Percentiles rank a stretch among this genome's conserved stretches.
These are phyloP conservation scores for Sporothrix pallida DNA, from an alignment of 2,329 filamentous ascomycete genomes.

Conservation along the genomic window DNA sequence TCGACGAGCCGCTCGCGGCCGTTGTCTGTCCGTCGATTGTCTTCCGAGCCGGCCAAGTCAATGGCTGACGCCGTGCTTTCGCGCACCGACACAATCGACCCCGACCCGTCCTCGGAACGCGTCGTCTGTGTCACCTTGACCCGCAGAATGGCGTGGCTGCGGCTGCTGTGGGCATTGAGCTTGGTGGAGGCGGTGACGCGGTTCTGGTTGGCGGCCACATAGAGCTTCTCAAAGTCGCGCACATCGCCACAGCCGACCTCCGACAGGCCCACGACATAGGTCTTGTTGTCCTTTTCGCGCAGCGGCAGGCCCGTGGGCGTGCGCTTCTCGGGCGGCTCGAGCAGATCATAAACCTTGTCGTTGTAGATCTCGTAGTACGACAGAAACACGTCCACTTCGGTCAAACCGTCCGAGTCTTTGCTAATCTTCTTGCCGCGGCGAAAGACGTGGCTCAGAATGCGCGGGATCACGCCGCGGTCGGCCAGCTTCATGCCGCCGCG, in stretches of 20 bases:
- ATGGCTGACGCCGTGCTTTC: slow-evolving; percentile 91
- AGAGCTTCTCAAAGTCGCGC: slow-evolving; percentile 87
- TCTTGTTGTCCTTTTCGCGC: slow-evolving; percentile 85
- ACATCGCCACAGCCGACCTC: slow-evolving; percentile 82
- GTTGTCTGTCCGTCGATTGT: slow-evolving; percentile 93
- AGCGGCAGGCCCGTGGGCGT: slow-evolving; percentile 80
- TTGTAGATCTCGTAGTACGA: slow-evolving; percentile 98
- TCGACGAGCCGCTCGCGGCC: slow-evolving; percentile 91
- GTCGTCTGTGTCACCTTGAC: slow-evolving; percentile 84
- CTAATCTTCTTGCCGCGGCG: slow-evolving; percentile 82
- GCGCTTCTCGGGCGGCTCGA: slow-evolving; percentile 86
- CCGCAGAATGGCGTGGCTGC: slow-evolving; percentile 87
- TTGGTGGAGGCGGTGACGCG: slow-evolving; percentile 89
- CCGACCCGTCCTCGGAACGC: slow-evolving; percentile 46
- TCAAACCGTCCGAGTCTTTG: slow-evolving; percentile 76
- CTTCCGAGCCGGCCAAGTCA: slow-evolving; percentile 92
- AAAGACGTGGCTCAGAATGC: slow-evolving; percentile 84
- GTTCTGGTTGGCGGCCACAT: slow-evolving; percentile 91
- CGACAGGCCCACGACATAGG: slow-evolving; percentile 82
- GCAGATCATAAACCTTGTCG: slow-evolving; percentile 90
- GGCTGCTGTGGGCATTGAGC: slow-evolving; percentile 87
- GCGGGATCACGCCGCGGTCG: slow-evolving; percentile 85
- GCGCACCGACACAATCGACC: slow-evolving; percentile 57
- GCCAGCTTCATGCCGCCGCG: slow-evolving; percentile 84
- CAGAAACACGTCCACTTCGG: slow-evolving; percentile 73